These are phyloP conservation scores for Fusarium euwallaceae DNA, from an alignment of 2,329 filamentous ascomycete genomes.

Conservation along the genomic window DNA sequence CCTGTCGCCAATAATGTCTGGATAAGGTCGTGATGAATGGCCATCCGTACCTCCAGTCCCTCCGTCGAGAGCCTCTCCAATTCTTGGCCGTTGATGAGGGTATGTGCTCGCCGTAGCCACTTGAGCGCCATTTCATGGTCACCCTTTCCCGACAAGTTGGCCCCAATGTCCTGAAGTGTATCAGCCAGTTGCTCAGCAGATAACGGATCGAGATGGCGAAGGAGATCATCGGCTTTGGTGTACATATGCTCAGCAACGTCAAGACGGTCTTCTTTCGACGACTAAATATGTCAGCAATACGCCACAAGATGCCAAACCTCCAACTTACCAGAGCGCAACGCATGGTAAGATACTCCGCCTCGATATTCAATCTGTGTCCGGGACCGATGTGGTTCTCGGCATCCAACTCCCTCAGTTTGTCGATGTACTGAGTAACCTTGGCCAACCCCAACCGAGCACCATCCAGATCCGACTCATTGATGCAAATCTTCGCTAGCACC, in stretches of 20 bases:
- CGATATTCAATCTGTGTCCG: slow-evolving; percentile 52
- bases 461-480: slow-evolving; percentile 67
- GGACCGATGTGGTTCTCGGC: not conserved
- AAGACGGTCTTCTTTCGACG: slow-evolving; percentile 79
- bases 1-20: slow-evolving; percentile 65
- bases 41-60: slow-evolving; percentile 73
- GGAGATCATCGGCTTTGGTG: slow-evolving; percentile 64
- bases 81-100: slow-evolving; percentile 68
- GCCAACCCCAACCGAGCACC: slow-evolving; percentile 73
- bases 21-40: slow-evolving; percentile 75
- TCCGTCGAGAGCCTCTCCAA: slow-evolving; percentile 69
- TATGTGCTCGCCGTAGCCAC: slow-evolving; percentile 80
- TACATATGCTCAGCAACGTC: slow-evolving; percentile 87
- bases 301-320: not conserved
- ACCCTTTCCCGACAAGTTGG: slow-evolving; percentile 64
- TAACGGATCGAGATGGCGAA: slow-evolving; percentile 57
- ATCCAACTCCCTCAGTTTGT: slow-evolving; percentile 31
- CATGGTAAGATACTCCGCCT: slow-evolving; percentile 74
- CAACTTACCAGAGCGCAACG: slow-evolving; percentile 73
- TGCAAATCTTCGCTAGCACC: slow-evolving; percentile 68
- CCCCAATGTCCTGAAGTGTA: slow-evolving; percentile 80
- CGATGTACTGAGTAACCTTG: slow-evolving; percentile 70
- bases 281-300: slow-evolving; percentile 60
- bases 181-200: slow-evolving; percentile 75
- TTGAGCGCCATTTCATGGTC: slow-evolving; percentile 69